A percentile compares a stretch with the other conserved stretches of the same genome.
phyloP scores from a whole-genome alignment of 331 rosid species.

The Acacia concinna region DNA sequence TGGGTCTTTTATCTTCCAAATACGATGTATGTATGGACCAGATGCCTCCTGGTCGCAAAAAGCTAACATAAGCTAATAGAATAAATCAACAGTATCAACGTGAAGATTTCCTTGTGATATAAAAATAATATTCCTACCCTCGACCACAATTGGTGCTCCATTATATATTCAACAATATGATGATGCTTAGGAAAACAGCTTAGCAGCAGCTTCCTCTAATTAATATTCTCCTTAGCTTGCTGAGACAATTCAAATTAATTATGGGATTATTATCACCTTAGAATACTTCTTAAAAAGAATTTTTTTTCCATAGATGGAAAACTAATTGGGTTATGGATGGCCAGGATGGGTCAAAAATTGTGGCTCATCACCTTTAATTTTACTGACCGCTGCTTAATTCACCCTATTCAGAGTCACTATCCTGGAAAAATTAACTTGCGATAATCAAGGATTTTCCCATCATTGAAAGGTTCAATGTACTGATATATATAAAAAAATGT shows the following conservation, averaged over 20 bases:
- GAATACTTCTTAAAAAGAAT: neutral
- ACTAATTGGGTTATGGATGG: neutral
- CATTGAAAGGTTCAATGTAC: neutral
- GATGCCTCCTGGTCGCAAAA: neutral
- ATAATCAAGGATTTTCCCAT: neutral
- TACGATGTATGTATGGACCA: neutral
- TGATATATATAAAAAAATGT: neutral
- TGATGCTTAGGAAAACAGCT: constrained; percentile 22
- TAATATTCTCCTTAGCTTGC: constrained; percentile 9
- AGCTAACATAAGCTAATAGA: neutral
- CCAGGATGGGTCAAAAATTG: constrained; percentile 29
- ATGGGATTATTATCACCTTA: constrained; percentile 2
- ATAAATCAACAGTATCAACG: neutral
- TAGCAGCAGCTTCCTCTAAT: constrained; percentile 34
- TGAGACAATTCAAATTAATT: constrained; percentile 8
- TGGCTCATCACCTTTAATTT: constrained; percentile 9
- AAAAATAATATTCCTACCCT: neutral
- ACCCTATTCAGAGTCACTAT: neutral
- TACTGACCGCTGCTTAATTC: neutral
- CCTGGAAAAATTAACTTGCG: neutral
- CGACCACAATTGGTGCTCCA: neutral
- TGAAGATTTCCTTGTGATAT: neutral
- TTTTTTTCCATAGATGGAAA: neutral
- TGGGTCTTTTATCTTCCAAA: neutral
- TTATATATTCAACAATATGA: neutral